Conservation (phyloP, 306 rosid species). For the Sphenostylis stenocarpa region DNA sequence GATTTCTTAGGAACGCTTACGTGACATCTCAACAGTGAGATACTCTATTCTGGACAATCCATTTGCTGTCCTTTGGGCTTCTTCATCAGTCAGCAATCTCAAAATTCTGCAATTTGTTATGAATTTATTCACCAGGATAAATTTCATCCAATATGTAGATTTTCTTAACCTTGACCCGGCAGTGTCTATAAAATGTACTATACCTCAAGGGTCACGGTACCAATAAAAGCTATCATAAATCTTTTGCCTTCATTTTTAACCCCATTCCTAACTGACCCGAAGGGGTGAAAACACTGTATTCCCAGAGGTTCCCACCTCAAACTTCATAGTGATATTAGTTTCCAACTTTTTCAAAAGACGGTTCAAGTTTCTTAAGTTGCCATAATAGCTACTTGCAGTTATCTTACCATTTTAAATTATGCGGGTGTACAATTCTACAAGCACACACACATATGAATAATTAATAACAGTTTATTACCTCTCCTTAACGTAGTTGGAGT, state of each 20-base stretch:
- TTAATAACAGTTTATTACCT: constrained; percentile 43
- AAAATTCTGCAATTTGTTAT: constrained; percentile 52
- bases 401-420: background rate
- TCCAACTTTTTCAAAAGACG: background rate
- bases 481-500: constrained; percentile 79
- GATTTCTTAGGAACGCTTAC: constrained; percentile 47
- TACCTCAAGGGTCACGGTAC: background rate
- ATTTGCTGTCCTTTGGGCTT: constrained; percentile 27
- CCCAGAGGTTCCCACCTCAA: background rate
- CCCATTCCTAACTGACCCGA: background rate
- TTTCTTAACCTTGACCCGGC: background rate
- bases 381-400: background rate
- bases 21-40: constrained; percentile 74
- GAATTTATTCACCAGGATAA: background rate
- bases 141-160: background rate
- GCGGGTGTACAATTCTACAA: background rate
- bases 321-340: background rate
- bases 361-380: background rate
- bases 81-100: constrained; percentile 73
- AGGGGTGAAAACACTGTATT: background rate
- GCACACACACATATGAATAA: background rate
- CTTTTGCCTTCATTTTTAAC: background rate
- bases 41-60: constrained; percentile 38
- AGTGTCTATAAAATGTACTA: background rate
- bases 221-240: background rate